Evolutionary conservation across 2,329 filamentous ascomycete species (phyloP), one percentile per base, ranked within the genome.

Genomic region (Ophiostoma ips): DNA sequence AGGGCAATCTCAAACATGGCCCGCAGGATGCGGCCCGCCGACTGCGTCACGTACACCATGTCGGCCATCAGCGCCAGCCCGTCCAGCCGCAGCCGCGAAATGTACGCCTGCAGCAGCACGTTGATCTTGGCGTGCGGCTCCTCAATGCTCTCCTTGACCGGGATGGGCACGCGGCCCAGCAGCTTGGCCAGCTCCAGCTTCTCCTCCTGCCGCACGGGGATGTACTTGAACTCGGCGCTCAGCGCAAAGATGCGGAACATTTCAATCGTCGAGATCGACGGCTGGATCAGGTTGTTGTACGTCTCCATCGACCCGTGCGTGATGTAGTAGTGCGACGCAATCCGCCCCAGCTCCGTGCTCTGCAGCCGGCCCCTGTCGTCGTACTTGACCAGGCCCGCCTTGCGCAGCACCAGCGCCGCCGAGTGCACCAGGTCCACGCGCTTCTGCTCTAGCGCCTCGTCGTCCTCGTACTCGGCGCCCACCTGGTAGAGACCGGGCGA

Each of bases 101-200:
- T 95, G 62, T 92, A 98, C 3, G 92, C 92, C 65, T 98, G 92
- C 6, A 98, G 72, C 21, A 98, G 76, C 36, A 98, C 92, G 59
- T 98, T 98, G 68, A 98, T 95, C 71, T 98, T 98, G 52, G 89
- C 88, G 56, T 95, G 88, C 1, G 92, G 83, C 66, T 98, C 92
- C 62, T 98, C 92, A 47, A 96, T 89, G 58, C 87, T 87, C 68
- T 98, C 92, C 66, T 98, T 98, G 58, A 98, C 88, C 4, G 92
- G 92, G 50, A 98, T 88, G 2, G 92, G 92, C 1, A 98, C 92
- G 57, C 85, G 78, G 10, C 84, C 83, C 19, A 98, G 73, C 31
- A 98, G 72, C 64, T 96, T 95, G 5, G 88, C 88, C 49, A 98
- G 73, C 66, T 98, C 92, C 31, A 98, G 73, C 70, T 96, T 96